Evolutionary conservation across 495 filamentous ascomycete genomes (phyloP).

Genomic region (Tetracladium setigerum): DNA sequence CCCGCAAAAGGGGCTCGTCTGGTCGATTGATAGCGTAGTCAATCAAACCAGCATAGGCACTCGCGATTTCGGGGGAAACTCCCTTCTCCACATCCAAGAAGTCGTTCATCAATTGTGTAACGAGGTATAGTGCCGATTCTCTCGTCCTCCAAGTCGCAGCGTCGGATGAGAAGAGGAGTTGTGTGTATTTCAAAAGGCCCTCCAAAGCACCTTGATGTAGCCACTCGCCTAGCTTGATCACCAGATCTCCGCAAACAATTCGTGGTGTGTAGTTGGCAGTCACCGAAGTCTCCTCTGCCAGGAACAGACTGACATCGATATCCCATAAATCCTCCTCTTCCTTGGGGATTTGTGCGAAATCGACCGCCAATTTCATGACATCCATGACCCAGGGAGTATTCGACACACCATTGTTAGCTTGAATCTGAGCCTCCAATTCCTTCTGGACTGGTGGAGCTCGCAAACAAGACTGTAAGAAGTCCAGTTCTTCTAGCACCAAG

Average conservation of each 20-base stretch:
- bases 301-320: constrained; percentile 88
- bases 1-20: constrained; percentile 58
- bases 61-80: constrained; percentile 57
- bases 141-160: constrained; percentile 52
- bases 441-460: constrained; percentile 77
- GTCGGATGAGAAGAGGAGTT: constrained; percentile 51
- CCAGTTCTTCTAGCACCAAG: constrained; percentile 83
- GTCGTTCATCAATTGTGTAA: constrained; percentile 74
- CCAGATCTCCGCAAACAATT: constrained; percentile 81
- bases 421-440: constrained; percentile 69
- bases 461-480: constrained; percentile 83
- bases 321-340: constrained; percentile 96
- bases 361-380: constrained; percentile 71
- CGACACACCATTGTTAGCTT: constrained; percentile 44
- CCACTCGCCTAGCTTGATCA: constrained; percentile 93
- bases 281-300: constrained; percentile 89
- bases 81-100: constrained; percentile 64
- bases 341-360: constrained; percentile 83
- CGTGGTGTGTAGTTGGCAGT: constrained; percentile 95
- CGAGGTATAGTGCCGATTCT: constrained; percentile 76
- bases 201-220: constrained; percentile 61
- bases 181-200: constrained; percentile 64
- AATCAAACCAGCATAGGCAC: constrained; percentile 67
- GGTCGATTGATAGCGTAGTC: constrained; percentile 65
- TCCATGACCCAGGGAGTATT: constrained; percentile 69